Conservation (phyloP, 768 basidiomycete genomes). For the Tephrocybe sp. region DNA sequence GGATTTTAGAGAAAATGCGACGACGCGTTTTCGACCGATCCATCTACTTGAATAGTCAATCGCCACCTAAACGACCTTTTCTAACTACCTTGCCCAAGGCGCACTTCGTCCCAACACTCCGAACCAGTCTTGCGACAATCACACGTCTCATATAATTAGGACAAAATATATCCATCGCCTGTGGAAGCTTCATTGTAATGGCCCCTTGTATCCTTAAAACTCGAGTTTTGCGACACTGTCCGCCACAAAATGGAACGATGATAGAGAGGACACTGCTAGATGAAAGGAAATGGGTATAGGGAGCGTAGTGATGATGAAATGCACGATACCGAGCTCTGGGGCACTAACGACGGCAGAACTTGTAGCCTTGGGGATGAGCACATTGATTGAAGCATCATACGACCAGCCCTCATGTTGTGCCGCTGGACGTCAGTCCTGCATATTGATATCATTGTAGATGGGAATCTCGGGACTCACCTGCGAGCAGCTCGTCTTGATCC, state of each 20-base stretch:
- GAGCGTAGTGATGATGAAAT: background rate
- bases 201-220: conserved; percentile 10
- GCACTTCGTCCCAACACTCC: conserved; percentile 19
- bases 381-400: conserved; percentile 44
- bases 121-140: conserved; percentile 6
- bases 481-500: conserved; percentile 33
- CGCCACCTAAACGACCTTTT: conserved; percentile 2
- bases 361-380: conserved; percentile 37
- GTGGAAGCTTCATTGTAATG: background rate
- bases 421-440: conserved; percentile 26
- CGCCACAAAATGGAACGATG: conserved; percentile 48
- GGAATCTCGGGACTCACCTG: conserved; percentile 26
- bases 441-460: background rate
- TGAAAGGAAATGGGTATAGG: background rate
- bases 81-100: conserved; percentile 16
- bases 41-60: conserved; percentile 14
- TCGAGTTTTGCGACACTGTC: conserved; percentile 54
- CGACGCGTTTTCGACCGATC: conserved; percentile 11
- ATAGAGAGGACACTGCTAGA: conserved; percentile 42
- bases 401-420: conserved; percentile 47
- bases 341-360: conserved; percentile 2
- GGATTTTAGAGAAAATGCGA: conserved; percentile 13
- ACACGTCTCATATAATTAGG: conserved; percentile 5
- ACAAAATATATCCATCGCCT: background rate
- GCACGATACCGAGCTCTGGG: conserved; percentile 10